Base-by-base conservation (phyloP, 345 rosid species). In the Salix exigua region DNA sequence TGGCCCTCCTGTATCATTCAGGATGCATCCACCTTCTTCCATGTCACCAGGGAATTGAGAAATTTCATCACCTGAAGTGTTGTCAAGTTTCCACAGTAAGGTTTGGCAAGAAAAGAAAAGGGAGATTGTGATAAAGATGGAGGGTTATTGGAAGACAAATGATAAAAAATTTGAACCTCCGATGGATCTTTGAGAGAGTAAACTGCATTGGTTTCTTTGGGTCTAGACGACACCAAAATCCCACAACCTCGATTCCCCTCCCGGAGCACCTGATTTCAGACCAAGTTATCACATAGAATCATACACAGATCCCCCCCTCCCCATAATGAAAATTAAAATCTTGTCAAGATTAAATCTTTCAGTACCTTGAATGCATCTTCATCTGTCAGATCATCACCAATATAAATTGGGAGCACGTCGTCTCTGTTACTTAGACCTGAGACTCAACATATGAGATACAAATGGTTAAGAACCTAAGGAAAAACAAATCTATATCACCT, bases 291-390 rank as follows among this genome's bases (percentile, higher is more conserved):
- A 42, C 21, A 55, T 14, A 72, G 7, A 72, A 51, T 28, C 19
- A 28, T 44, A 4, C 4, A 44, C 38, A 31, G 19, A 12, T 25
- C 1, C 10, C n/a, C 1, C 26, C 14, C 31, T 4, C 31, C 28
- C 10, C 12, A 1, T 7, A 0, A 30, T 66, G 46, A 66, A 35
- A 66, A 35, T 33, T 2, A 66, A 18, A 38, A 33, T 60, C 25
- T 2, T 65, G 18, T 17, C 13, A 28, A 10, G 23, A 33, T 53
- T 37, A 9, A 10, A 69, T 8, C 9, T 3, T 7, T 44, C 30
- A 23, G 19, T 82, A 87, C 98, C 92, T 92, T 94, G 81, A 96
- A 94, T 35, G 98, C 99, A 78, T 96, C 98, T 77, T 96, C 99
- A 82, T 96, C 99, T 0, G 89, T 86, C 72, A 72, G 88, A 76